phyloP scores from a whole-genome alignment of 2,329 filamentous ascomycete genomes.

The Clonostachys byssicola region DNA sequence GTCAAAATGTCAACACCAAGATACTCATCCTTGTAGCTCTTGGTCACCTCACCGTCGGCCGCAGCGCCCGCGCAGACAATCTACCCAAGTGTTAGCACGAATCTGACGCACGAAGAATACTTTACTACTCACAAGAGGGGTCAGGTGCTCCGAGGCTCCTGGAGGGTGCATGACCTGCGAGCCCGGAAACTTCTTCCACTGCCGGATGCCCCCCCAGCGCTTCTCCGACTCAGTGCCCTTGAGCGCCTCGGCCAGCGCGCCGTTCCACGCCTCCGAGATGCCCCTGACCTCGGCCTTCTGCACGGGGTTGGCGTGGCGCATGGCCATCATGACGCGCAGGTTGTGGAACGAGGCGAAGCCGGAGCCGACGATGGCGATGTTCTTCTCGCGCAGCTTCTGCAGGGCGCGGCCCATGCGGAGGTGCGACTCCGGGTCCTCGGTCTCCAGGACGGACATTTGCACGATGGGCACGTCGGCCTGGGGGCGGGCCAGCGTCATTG shows the following conservation, averaged over 20 bases:
- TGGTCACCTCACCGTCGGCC: slow-evolving; percentile 32
- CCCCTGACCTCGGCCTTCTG: slow-evolving; percentile 6
- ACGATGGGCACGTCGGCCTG: slow-evolving; percentile 47
- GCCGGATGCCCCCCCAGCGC: slow-evolving; percentile 31
- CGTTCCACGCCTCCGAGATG: slow-evolving; percentile 37
- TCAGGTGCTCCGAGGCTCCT: slow-evolving; percentile 44
- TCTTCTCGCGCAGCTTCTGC: slow-evolving; percentile 38
- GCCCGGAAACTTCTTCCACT: slow-evolving; percentile 42
- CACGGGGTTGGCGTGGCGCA: slow-evolving; percentile 12
- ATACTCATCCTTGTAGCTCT: slow-evolving; percentile 43
- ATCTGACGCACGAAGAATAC: too few relatives aligned
- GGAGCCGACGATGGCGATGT: slow-evolving; percentile 56
- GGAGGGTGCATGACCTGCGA: slow-evolving; percentile 50
- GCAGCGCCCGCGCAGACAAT: slow-evolving; percentile 51
- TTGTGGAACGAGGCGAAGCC: slow-evolving; percentile 58
- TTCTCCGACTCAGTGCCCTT: slow-evolving; percentile 20
- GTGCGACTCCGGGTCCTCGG: slow-evolving; percentile 43
- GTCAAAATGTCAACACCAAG: slow-evolving; percentile 45
- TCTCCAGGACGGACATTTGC: slow-evolving; percentile 50
- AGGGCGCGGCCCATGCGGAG: slow-evolving; percentile 50
- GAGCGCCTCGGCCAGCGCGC: slow-evolving; percentile 33
- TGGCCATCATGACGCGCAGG: slow-evolving; percentile 36
- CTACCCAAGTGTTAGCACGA: neutral
- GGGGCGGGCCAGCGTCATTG: slow-evolving; percentile 49
- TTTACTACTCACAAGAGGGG: too few relatives aligned